These are phyloP conservation scores for Kwoniella sp. DNA, from an alignment of 768 basidiomycete species.

Conservation along the genomic window DNA sequence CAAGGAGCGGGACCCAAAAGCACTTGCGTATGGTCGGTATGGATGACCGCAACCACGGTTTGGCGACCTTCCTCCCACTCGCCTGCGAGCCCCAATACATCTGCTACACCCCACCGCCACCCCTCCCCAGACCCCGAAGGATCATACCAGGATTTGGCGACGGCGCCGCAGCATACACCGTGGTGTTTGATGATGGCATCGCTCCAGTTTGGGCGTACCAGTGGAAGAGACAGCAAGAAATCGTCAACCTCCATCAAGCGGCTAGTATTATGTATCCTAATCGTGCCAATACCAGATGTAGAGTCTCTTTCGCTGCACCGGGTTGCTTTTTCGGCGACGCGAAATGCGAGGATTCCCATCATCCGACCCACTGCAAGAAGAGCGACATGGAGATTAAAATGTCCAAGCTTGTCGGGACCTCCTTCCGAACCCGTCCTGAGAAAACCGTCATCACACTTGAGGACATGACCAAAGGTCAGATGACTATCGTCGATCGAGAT, in stretches of 20 bases:
- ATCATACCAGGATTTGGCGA: neutral
- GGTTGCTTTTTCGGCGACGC: neutral
- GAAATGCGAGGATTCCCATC: neutral
- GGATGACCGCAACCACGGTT: neutral
- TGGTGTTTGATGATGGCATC: neutral
- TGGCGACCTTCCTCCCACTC: conserved; percentile 7
- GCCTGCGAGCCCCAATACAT: conserved; percentile 8
- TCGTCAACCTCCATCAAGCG: conserved; percentile 14
- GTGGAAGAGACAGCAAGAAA: neutral
- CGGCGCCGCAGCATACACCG: neutral
- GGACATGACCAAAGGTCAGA: neutral
- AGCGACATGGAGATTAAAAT: neutral
- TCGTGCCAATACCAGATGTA: neutral
- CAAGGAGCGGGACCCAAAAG: neutral
- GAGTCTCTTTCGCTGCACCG: neutral
- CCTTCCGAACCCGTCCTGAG: neutral
- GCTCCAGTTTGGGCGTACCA: neutral
- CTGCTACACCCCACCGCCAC: neutral
- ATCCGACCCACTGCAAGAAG: neutral
- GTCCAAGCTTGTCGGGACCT: neutral
- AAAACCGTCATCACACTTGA: neutral
- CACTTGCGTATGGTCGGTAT: neutral
- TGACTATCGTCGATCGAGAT: neutral
- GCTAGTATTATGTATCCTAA: neutral
- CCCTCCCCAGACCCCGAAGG: neutral